Evolutionary conservation across 148 eudicot genomes (phyloP).

Genomic region (Rhododendron ovatum): DNA sequence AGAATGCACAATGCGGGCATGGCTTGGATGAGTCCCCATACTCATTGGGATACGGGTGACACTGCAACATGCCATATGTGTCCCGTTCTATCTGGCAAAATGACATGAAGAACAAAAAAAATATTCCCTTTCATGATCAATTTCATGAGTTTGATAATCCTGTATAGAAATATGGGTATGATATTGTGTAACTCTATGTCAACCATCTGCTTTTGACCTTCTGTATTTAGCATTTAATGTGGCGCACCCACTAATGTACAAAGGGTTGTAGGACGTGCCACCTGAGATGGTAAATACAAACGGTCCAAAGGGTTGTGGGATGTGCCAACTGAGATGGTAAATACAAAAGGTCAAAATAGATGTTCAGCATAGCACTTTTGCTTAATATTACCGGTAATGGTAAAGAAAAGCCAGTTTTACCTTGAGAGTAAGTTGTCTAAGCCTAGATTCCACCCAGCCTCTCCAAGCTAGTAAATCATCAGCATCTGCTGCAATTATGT

Average conservation of each 20-base stretch:
- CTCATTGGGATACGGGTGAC: constrained; percentile 52
- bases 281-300: neutral
- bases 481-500: constrained; percentile 39
- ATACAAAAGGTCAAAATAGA: neutral
- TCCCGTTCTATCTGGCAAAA: too few species aligned
- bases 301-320: neutral
- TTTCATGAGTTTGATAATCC: too few species aligned
- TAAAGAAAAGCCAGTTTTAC: constrained; percentile 9
- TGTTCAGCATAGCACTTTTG: neutral
- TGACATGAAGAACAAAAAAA: too few species aligned
- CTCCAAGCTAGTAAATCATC: constrained; percentile 46
- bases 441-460: constrained; percentile 61
- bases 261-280: neutral
- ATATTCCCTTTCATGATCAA: too few species aligned
- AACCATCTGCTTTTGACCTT: neutral
- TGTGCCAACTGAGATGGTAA: neutral
- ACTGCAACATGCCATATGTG: too few species aligned
- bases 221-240: neutral
- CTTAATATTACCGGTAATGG: neutral
- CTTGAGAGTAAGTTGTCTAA: constrained; percentile 47
- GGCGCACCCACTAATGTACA: neutral
- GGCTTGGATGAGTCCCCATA: constrained; percentile 25
- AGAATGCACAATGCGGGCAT: constrained; percentile 39
- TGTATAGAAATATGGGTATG: neutral
- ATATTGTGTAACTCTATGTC: neutral